These are phyloP conservation scores for Paxillus rubicundulus DNA, from an alignment of 768 basidiomycete species.

Conservation along the genomic window DNA sequence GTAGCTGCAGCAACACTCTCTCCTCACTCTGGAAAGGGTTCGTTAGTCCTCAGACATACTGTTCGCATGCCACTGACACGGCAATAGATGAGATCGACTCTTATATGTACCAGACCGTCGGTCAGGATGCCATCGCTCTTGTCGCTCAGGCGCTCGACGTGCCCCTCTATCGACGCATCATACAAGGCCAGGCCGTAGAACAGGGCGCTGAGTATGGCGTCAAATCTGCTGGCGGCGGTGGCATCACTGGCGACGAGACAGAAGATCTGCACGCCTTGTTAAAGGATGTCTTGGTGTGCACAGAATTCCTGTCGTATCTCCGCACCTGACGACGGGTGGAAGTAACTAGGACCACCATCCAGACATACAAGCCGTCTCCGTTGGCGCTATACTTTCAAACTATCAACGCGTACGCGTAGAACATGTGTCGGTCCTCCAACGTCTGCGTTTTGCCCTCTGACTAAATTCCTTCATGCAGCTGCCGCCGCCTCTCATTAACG, in stretches of 20 bases:
- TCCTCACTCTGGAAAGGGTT: conserved; percentile 84
- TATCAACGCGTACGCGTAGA: conserved; percentile 97
- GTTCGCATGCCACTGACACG: conserved; percentile 4
- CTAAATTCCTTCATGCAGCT: conserved; percentile 43
- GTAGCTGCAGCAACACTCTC: conserved; percentile 86
- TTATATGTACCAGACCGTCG: conserved; percentile 98
- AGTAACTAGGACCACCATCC: conserved; percentile 63
- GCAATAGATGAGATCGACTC: conserved; percentile 94
- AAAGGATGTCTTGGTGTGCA: conserved; percentile 67
- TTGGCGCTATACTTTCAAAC: conserved; percentile 95
- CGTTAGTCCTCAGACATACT: conserved; percentile 6
- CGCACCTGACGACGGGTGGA: not conserved
- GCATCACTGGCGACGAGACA: conserved; percentile 85
- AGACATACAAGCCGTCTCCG: conserved; percentile 81
- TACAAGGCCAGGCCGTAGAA: conserved; percentile 77
- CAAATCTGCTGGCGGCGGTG: conserved; percentile 46
- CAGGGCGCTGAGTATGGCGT: conserved; percentile 85
- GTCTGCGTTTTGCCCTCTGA: not conserved
- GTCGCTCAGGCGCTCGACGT: conserved; percentile 84
- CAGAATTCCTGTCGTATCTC: not conserved
- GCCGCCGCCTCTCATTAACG: conserved; percentile 74
- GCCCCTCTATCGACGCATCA: conserved; percentile 80
- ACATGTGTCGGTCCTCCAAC: conserved; percentile 70
- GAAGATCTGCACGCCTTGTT: conserved; percentile 86
- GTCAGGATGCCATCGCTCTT: conserved; percentile 86